Conservation (phyloP, 2,329 filamentous ascomycete species). For the Blumeria hordei region DNA sequence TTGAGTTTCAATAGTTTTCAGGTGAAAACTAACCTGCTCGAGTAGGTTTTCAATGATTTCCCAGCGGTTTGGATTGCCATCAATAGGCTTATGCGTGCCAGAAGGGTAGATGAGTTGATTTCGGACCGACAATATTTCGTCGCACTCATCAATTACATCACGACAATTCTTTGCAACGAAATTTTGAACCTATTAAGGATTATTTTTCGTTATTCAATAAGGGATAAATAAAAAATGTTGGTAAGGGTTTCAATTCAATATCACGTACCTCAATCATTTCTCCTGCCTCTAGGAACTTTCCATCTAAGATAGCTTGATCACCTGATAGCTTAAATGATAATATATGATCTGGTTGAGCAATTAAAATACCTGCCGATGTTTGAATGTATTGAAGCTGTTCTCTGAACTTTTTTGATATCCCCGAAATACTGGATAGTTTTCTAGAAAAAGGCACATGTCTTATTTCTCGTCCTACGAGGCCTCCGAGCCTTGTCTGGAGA, state of each 20-base stretch:
- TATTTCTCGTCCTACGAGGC: conserved; percentile 19
- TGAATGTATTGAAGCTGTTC: conserved; percentile 16
- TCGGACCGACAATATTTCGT: conserved; percentile 17
- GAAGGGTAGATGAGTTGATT: conserved; percentile 19
- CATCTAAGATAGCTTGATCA: conserved; percentile 21
- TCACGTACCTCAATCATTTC: conserved; percentile 17
- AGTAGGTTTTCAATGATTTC: conserved; percentile 13
- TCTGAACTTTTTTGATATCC: conserved; percentile 14
- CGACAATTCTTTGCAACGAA: conserved; percentile 21
- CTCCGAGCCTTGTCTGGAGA: conserved; percentile 20
- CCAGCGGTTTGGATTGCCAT: conserved; percentile 18
- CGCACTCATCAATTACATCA: conserved; percentile 28
- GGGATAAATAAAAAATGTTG: not conserved
- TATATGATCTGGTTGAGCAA: conserved; percentile 26
- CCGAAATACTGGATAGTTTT: conserved; percentile 15
- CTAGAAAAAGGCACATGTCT: conserved; percentile 24
- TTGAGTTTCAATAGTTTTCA: conserved; percentile 15
- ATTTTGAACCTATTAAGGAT: conserved; percentile 14
- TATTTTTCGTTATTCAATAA: not conserved
- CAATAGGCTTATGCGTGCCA: conserved; percentile 16
- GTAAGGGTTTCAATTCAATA: not conserved
- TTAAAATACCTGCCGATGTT: conserved; percentile 18
- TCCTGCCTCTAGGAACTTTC: conserved; percentile 16
- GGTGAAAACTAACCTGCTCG: conserved; percentile 11
- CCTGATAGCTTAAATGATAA: conserved; percentile 27